Evolutionary conservation across 2,329 filamentous ascomycete species (phyloP).

Genomic region (Huntiella savannae): DNA sequence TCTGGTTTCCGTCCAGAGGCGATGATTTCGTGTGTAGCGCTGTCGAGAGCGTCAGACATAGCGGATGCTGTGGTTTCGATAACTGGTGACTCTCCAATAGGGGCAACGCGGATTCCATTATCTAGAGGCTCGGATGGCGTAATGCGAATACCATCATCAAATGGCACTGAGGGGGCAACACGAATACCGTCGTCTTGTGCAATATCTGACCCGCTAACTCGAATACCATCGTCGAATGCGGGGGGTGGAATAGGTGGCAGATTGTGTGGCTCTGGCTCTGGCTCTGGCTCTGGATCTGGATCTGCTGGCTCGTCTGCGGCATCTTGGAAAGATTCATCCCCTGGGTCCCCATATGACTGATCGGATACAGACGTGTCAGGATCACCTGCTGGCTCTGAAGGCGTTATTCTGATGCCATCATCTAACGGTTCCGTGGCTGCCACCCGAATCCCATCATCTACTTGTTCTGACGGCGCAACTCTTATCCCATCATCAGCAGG

Average conservation of each 20-base stretch:
- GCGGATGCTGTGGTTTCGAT: background rate
- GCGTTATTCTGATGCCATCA: conserved; percentile 27
- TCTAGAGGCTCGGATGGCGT: conserved; percentile 18
- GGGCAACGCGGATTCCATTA: conserved; percentile 27
- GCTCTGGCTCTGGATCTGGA: too few relatives aligned
- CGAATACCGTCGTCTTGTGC: conserved; percentile 1
- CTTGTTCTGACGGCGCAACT: conserved; percentile 5
- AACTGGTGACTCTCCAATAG: conserved; percentile 15
- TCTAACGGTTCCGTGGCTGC: conserved; percentile 13
- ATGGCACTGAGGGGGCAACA: conserved; percentile 5
- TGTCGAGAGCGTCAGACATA: conserved; percentile 1
- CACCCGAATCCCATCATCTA: conserved; percentile 18
- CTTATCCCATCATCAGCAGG: conserved; percentile 7
- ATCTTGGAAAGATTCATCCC: too few relatives aligned
- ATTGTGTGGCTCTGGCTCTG: background rate
- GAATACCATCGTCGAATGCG: conserved; percentile 16
- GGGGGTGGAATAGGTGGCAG: background rate
- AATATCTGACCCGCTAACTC: conserved; percentile 11
- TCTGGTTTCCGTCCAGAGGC: too few relatives aligned
- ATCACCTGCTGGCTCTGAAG: conserved; percentile 15
- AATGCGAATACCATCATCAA: conserved; percentile 27
- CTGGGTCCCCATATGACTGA: too few relatives aligned
- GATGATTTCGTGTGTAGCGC: background rate
- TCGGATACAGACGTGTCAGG: too few relatives aligned
- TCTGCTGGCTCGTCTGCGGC: too few relatives aligned